These are phyloP conservation scores for Rostrohypoxylon terebratum DNA, from an alignment of 495 filamentous ascomycete genomes.

Conservation along the genomic window DNA sequence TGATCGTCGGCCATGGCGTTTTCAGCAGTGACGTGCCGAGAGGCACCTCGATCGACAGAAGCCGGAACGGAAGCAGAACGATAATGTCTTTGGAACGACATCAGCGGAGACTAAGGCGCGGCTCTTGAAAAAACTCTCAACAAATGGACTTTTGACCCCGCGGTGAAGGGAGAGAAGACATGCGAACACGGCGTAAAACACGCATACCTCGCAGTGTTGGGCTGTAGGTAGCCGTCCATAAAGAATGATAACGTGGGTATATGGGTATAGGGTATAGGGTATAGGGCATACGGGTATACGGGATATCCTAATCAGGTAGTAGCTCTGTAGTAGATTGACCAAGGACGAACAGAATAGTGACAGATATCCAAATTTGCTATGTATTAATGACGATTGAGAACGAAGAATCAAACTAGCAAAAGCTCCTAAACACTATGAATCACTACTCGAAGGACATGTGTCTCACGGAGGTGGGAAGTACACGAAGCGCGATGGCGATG, in stretches of 20 bases:
- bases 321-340: slow-evolving; percentile 13
- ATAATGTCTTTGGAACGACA: slow-evolving; percentile 41
- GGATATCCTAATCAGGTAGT: slow-evolving; percentile 17
- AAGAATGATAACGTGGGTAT: slow-evolving; percentile 7
- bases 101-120: slow-evolving; percentile 27
- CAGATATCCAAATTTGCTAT: slow-evolving; percentile 24
- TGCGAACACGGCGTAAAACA: slow-evolving; percentile 41
- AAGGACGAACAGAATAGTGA: slow-evolving; percentile 22
- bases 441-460: slow-evolving; percentile 31
- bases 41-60: slow-evolving; percentile 39
- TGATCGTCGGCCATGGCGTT: slow-evolving; percentile 46
- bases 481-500: slow-evolving; percentile 27
- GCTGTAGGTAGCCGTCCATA: slow-evolving; percentile 44
- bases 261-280: too few species aligned
- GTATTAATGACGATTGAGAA: slow-evolving; percentile 12
- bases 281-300: neutral
- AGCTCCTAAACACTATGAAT: slow-evolving; percentile 30
- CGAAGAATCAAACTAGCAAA: slow-evolving; percentile 29
- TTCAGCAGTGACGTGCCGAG: slow-evolving; percentile 36
- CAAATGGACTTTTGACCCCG: slow-evolving; percentile 20
- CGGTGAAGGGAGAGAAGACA: slow-evolving; percentile 16
- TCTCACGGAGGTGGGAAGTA: slow-evolving; percentile 26
- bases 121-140: slow-evolving; percentile 30
- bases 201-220: slow-evolving; percentile 43
- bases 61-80: slow-evolving; percentile 41